Evolutionary conservation across 2,329 filamentous ascomycete genomes (phyloP), one percentile per base, ranked within the genome.

Genomic region (Annulohypoxylon truncatum): DNA sequence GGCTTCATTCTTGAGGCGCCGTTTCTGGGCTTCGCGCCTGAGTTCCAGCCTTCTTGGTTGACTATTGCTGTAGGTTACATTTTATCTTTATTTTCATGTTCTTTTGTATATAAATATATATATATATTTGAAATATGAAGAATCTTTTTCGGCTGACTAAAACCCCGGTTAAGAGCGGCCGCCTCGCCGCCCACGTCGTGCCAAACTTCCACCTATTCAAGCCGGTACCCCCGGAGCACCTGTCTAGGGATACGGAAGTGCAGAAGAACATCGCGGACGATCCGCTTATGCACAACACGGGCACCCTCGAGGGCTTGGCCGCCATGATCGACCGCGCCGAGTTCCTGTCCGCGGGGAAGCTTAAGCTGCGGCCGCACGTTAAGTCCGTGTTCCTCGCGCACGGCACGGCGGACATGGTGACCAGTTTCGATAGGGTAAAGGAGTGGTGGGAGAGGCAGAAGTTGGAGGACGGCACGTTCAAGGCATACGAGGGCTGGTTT

Each of bases 1-100:
- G 94, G 94, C 20, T 93, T 91, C 82, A 75, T 97, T 33, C 83
- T 92, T 12, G 91, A 94, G 78, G 84, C 87, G n/a, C 94, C 94
- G 1, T 93, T 96, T 74, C 85, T 97, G 67, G 90, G 87, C 31
- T 89, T 97, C 70, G 83, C 90, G 20, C 84, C 88, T 0, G 84
- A 85, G 24, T 85, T 87, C 47, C 84, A 87, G 73, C 94, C 94
- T 0, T 85, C 82, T 61, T 78, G 77, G 62, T 59, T 93, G 29
- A 91, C 88, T 20, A 85, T 96, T 0, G 77, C 86, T 22, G 38
- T 42, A 22, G 3, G 38, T 42, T 42, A 4, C 9, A n/a, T 22
- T 22, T 10, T 22, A 9, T 42, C 3, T 22, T 20, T 22, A 38
- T 18, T 5, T 9, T 8, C 35, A 13, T 35, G 4, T 4, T 35